Conservation (phyloP, 164 flowering plant species). For the Piper longum region DNA sequence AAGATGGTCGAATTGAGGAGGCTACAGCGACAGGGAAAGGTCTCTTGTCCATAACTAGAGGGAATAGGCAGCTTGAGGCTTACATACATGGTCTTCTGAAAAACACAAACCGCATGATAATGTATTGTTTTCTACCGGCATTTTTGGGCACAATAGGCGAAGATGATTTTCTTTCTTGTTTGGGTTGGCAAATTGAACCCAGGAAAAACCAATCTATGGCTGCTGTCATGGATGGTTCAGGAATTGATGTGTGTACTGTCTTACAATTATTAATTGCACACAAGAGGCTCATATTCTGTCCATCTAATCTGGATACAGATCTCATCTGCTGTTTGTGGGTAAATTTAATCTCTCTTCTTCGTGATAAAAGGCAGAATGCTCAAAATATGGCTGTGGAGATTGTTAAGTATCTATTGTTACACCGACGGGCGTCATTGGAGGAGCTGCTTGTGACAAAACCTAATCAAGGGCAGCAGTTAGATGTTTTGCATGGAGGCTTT, state of each 20-base stretch:
- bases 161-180: constrained; percentile 53
- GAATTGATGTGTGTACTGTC: constrained; percentile 57
- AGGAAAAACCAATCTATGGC: constrained; percentile 25
- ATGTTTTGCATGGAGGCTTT: constrained; percentile 93
- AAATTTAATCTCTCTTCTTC: constrained; percentile 75
- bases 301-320: constrained; percentile 84
- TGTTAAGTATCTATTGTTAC: constrained; percentile 70
- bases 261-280: constrained; percentile 84
- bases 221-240: constrained; percentile 39
- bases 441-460: constrained; percentile 85
- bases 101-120: constrained; percentile 80
- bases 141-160: constrained; percentile 73
- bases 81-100: constrained; percentile 79
- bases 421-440: constrained; percentile 81
- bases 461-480: constrained; percentile 64
- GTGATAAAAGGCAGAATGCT: constrained; percentile 45
- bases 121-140: constrained; percentile 88
- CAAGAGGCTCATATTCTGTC: constrained; percentile 75
- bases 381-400: constrained; percentile 67
- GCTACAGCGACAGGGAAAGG: constrained; percentile 65
- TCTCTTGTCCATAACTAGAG: constrained; percentile 77
- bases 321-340: constrained; percentile 81
- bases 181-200: constrained; percentile 61
- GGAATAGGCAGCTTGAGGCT: constrained; percentile 78
- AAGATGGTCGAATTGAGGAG: constrained; percentile 91